Conservation (phyloP, 225 moss, liverwort and hornwort genomes). For the Pseudoscleropodium purum region DNA sequence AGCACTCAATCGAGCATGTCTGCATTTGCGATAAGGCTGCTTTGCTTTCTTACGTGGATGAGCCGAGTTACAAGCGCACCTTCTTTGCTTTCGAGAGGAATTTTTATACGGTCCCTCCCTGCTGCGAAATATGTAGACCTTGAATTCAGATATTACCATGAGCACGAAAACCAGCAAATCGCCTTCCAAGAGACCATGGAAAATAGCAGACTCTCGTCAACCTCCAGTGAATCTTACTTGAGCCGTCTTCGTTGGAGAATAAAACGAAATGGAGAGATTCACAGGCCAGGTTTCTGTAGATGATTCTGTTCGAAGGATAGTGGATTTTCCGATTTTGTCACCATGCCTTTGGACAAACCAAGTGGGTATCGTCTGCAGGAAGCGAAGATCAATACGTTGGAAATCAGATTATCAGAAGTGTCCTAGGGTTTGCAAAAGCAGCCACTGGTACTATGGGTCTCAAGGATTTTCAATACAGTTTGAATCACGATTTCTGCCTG, state of each 20-base stretch:
- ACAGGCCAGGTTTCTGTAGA: not conserved
- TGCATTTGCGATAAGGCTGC: not conserved
- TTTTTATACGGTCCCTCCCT: not conserved
- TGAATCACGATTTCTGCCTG: not conserved
- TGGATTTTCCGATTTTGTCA: not conserved
- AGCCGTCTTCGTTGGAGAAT: not conserved
- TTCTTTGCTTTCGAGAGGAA: not conserved
- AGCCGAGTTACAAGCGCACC: not conserved
- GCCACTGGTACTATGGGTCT: not conserved
- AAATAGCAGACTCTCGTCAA: not conserved
- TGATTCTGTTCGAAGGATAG: not conserved
- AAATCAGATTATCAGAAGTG: not conserved
- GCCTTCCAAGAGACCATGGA: not conserved
- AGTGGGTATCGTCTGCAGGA: not conserved
- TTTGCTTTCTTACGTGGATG: not conserved
- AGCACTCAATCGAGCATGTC: not conserved
- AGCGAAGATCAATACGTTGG: not conserved
- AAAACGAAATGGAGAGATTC: not conserved
- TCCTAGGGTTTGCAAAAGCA: not conserved
- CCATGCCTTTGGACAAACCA: not conserved
- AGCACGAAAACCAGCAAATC: conserved; percentile 3
- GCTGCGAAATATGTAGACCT: not conserved
- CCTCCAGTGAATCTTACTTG: not conserved
- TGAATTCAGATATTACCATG: not conserved
- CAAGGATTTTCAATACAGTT: not conserved